These are phyloP conservation scores for Echites panduratus DNA, from an alignment of 257 asterid genomes.

Conservation along the genomic window DNA sequence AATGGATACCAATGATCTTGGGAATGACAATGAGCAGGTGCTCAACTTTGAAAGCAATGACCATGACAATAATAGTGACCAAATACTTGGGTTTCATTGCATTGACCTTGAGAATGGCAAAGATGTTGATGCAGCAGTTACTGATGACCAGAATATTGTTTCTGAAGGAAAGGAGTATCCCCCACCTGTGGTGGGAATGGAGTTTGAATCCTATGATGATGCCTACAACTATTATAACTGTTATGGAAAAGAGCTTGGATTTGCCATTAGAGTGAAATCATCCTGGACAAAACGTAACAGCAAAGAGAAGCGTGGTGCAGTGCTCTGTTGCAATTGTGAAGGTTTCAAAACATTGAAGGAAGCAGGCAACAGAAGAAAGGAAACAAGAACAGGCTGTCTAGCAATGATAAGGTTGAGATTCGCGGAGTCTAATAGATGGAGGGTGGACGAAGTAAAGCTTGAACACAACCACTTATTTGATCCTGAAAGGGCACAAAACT, in stretches of 20 bases:
- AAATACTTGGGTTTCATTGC: slow-evolving; percentile 16
- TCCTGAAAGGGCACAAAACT: slow-evolving; percentile 42
- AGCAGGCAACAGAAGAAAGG: slow-evolving; percentile 61
- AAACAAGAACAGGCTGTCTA: slow-evolving; percentile 81
- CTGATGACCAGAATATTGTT: slow-evolving; percentile 17
- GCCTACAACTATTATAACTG: slow-evolving; percentile 77
- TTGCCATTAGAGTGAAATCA: slow-evolving; percentile 71
- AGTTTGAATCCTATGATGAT: slow-evolving; percentile 75
- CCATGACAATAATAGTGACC: slow-evolving; percentile 16
- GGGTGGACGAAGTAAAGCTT: slow-evolving; percentile 59
- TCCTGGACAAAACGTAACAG: slow-evolving; percentile 86
- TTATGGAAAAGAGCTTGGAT: slow-evolving; percentile 66
- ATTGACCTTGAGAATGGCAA: slow-evolving; percentile 13
- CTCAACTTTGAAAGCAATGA: slow-evolving; percentile 22
- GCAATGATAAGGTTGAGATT: slow-evolving; percentile 78
- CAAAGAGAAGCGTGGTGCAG: slow-evolving; percentile 86
- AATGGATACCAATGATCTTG: slow-evolving; percentile 21
- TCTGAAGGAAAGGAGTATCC: slow-evolving; percentile 22
- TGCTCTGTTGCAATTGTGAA: slow-evolving; percentile 83
- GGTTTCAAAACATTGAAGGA: slow-evolving; percentile 80
- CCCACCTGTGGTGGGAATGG: slow-evolving; percentile 65
- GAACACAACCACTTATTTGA: slow-evolving; percentile 73
- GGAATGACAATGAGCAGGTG: slow-evolving; percentile 20
- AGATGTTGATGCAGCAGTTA: slow-evolving; percentile 15
- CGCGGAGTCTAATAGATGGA: slow-evolving; percentile 68